Conservation (phyloP, 2,329 filamentous ascomycete species). For the Fusarium sp. region DNA sequence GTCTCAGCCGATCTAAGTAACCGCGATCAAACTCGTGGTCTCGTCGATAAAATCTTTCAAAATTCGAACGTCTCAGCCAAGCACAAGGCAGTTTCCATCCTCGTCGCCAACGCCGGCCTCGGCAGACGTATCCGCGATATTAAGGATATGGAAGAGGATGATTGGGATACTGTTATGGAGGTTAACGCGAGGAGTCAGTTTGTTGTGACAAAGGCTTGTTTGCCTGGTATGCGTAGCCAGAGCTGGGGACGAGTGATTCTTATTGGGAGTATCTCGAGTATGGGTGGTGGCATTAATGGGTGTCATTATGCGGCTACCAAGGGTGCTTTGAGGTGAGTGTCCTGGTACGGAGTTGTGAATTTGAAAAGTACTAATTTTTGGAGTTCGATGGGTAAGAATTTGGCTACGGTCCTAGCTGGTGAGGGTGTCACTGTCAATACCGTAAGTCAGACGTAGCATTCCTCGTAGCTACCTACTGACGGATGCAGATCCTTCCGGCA, state of each 20-base stretch:
- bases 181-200: slow-evolving; percentile 52
- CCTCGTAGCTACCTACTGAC: no score
- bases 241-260: slow-evolving; percentile 50
- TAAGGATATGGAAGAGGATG: slow-evolving; percentile 50
- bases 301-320: slow-evolving; percentile 53
- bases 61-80: slow-evolving; percentile 6
- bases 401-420: slow-evolving; percentile 48
- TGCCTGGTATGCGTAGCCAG: slow-evolving; percentile 49
- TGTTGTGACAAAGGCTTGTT: slow-evolving; percentile 50
- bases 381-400: slow-evolving; percentile 52
- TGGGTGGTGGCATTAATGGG: slow-evolving; percentile 51
- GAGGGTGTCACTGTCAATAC: slow-evolving; percentile 52
- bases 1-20: slow-evolving; percentile 26
- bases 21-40: slow-evolving; percentile 22
- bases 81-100: slow-evolving; percentile 45
- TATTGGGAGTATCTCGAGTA: slow-evolving; percentile 51
- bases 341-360: accelerated
- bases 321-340: slow-evolving; percentile 44
- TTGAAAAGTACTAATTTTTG: not conserved
- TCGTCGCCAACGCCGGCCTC: slow-evolving; percentile 51
- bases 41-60: slow-evolving; percentile 12
- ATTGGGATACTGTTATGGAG: slow-evolving; percentile 53
- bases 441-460: no score
- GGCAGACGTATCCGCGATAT: slow-evolving; percentile 51
- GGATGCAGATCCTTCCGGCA: slow-evolving; percentile 46